A percentile compares a stretch with the other conserved stretches of the same genome.
These are phyloP conservation scores for Rhypophila decipiens DNA, from an alignment of 495 filamentous ascomycete genomes.

Conservation along the genomic window DNA sequence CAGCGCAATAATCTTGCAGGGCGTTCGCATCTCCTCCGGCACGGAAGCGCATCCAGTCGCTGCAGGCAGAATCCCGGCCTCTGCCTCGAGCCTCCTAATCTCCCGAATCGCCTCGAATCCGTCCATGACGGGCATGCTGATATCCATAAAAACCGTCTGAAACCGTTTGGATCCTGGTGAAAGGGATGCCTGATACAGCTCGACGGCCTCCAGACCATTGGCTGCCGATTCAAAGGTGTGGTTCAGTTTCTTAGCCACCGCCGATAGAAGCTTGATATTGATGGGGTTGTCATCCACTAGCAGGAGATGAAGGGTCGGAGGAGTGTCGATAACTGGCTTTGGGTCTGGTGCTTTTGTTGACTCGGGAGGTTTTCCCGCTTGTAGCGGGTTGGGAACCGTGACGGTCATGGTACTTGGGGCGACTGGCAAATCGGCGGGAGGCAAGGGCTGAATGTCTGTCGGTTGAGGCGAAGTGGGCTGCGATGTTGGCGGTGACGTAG, in stretches of 20 bases:
- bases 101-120: conserved; percentile 51
- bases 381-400: background rate
- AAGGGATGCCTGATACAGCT: conserved; percentile 26
- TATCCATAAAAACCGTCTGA: conserved; percentile 57
- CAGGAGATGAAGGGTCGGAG: conserved; percentile 35
- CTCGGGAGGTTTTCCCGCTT: background rate
- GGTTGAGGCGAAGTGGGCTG: no score
- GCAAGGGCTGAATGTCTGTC: background rate
- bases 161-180: conserved; percentile 21
- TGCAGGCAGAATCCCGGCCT: conserved; percentile 5
- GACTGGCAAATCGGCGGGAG: background rate
- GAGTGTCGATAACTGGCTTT: conserved; percentile 25
- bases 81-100: conserved; percentile 47
- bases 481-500: no score
- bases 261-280: conserved; percentile 63
- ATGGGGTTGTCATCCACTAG: conserved; percentile 73
- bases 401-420: background rate
- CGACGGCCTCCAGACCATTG: conserved; percentile 40
- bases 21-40: no score
- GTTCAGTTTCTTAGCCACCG: conserved; percentile 48
- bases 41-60: no score
- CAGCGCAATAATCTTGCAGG: conserved; percentile 57
- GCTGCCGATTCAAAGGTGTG: conserved; percentile 32
- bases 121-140: conserved; percentile 64
- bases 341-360: conserved; percentile 12